These are phyloP conservation scores for Pichia nakasei DNA, from an alignment of 805 yeast genomes.

Conservation along the genomic window DNA sequence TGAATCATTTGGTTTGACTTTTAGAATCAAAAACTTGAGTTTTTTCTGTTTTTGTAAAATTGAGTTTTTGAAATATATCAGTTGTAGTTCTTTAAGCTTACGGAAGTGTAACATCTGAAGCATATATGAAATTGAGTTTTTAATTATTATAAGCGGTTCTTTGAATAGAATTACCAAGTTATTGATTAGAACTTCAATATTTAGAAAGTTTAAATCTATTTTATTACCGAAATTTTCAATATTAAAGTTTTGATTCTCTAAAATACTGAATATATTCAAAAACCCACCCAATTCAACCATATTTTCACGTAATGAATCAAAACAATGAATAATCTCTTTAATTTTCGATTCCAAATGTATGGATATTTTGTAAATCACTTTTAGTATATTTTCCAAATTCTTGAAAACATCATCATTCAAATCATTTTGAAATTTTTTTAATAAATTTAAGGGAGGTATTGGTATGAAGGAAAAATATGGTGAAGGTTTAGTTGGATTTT, in stretches of 20 bases:
- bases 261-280: conserved; percentile 45
- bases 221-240: conserved; percentile 47
- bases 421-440: conserved; percentile 21
- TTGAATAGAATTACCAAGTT: conserved; percentile 35
- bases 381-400: conserved; percentile 21
- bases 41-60: conserved; percentile 31
- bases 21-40: conserved; percentile 16
- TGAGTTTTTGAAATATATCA: conserved; percentile 32
- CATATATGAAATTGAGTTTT: conserved; percentile 35
- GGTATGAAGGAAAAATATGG: conserved; percentile 45
- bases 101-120: conserved; percentile 39
- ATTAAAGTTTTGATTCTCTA: conserved; percentile 26
- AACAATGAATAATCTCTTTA: conserved; percentile 32
- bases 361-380: conserved; percentile 10
- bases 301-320: conserved; percentile 30
- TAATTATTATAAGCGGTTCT: conserved; percentile 42
- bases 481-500: conserved; percentile 38
- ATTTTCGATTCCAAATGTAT: conserved; percentile 29
- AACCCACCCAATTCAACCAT: conserved; percentile 49
- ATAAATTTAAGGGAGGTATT: conserved; percentile 25
- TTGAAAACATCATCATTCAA: conserved; percentile 19
- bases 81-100: conserved; percentile 44
- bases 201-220: conserved; percentile 41
- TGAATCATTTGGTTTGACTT: not conserved
- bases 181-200: conserved; percentile 36